These are phyloP conservation scores for Saccharomycopsis microspora DNA, from an alignment of 805 yeast genomes.

Conservation along the genomic window DNA sequence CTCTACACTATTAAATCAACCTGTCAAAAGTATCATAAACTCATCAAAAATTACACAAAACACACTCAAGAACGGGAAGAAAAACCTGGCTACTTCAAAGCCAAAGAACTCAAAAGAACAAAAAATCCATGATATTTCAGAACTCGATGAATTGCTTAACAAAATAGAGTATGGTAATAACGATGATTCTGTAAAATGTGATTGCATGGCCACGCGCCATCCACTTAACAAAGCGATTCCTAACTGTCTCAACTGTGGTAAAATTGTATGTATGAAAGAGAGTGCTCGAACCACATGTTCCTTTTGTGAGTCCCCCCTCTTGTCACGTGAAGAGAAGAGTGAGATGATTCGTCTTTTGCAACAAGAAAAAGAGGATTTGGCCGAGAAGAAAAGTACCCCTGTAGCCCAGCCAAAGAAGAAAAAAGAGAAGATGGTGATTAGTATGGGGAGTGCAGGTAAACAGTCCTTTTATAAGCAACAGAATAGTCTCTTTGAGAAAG, in stretches of 20 bases:
- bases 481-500: conserved; percentile 46
- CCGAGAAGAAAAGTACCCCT: conserved; percentile 12
- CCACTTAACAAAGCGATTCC: conserved; percentile 87
- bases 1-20: not conserved
- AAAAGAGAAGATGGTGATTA: conserved; percentile 35
- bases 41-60: not conserved
- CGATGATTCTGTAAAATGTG: conserved; percentile 34
- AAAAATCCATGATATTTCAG: conserved; percentile 46
- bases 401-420: conserved; percentile 24
- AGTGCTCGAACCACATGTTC: conserved; percentile 80
- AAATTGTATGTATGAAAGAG: conserved; percentile 81
- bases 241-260: conserved; percentile 89
- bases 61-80: not conserved
- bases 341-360: conserved; percentile 44
- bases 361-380: conserved; percentile 37
- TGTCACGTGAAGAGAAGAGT: conserved; percentile 48
- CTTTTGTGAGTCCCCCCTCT: conserved; percentile 60
- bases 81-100: conserved; percentile 17
- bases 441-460: conserved; percentile 50
- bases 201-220: conserved; percentile 81
- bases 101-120: conserved; percentile 26
- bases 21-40: too few species aligned
- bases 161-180: conserved; percentile 33
- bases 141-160: conserved; percentile 50
- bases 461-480: conserved; percentile 53